Conservation (phyloP, 176 grass and related monocot species). For the Aegilops bicornis region DNA sequence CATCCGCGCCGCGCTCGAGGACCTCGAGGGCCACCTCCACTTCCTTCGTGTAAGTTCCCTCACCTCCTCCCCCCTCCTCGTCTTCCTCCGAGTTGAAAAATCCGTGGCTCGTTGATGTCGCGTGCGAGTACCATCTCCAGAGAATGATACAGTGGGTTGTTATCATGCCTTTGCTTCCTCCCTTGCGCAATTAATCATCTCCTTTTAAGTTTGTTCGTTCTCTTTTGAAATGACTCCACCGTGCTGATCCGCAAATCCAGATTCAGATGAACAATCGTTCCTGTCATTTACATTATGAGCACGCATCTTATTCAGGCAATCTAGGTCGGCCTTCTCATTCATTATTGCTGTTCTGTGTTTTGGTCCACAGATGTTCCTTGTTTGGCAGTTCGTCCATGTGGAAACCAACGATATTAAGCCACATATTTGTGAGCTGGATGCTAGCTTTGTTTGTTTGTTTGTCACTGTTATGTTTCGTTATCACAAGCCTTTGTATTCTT, state of each 20-base stretch:
- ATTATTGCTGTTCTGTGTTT: neutral
- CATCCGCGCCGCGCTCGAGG: slow-evolving; percentile 76
- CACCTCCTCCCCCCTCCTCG: neutral
- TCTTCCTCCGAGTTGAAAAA: neutral
- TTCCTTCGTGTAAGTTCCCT: slow-evolving; percentile 64
- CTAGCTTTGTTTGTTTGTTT: slow-evolving; percentile 9
- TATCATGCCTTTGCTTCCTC: neutral
- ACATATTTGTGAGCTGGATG: slow-evolving; percentile 5
- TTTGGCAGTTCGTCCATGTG: neutral
- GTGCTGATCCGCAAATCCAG: neutral
- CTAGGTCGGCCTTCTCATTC: neutral
- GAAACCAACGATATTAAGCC: neutral
- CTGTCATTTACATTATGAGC: neutral
- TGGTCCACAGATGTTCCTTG: slow-evolving; percentile 1
- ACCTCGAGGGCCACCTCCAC: slow-evolving; percentile 75
- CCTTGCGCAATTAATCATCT: neutral
- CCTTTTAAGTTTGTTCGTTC: neutral
- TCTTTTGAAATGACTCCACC: neutral
- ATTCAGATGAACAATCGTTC: neutral
- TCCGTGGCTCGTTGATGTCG: neutral
- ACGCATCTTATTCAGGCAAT: neutral
- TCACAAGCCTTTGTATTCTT: neutral
- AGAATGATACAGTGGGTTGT: neutral
- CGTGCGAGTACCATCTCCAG: neutral
- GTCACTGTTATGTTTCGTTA: neutral